A percentile compares a stretch with the other conserved stretches of the same genome.
phyloP scores from a whole-genome alignment of 768 basidiomycete species.

The Boletus tylopilopsis region DNA sequence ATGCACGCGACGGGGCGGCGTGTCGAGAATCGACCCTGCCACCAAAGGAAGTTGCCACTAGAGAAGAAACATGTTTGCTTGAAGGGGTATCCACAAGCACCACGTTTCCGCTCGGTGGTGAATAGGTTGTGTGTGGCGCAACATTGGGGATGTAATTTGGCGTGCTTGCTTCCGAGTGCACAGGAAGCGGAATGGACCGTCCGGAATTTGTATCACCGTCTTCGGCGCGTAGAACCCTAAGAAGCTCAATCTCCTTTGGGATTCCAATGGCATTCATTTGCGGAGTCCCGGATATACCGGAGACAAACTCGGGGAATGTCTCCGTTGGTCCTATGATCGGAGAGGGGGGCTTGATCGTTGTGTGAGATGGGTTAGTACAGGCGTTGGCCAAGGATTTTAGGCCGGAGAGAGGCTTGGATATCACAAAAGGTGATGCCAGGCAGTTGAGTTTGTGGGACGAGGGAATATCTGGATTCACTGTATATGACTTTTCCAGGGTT shows the following conservation, averaged over 20 bases:
- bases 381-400: neutral
- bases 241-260: neutral
- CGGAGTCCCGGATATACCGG: neutral
- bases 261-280: neutral
- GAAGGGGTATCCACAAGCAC: conserved; percentile 2
- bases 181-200: neutral
- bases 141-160: conserved; percentile 2
- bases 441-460: conserved; percentile 6
- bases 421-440: conserved; percentile 16
- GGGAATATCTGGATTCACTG: neutral
- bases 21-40: conserved; percentile 3
- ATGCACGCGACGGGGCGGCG: conserved; percentile 1
- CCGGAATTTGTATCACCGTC: conserved; percentile 1
- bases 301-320: neutral
- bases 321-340: neutral
- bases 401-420: neutral
- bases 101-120: conserved; percentile 8
- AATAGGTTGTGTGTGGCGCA: conserved; percentile 3
- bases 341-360: neutral
- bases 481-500: neutral
- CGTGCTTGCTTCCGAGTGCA: neutral
- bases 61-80: neutral
- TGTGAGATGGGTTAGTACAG: neutral
- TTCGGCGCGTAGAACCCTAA: neutral
- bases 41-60: neutral